A percentile compares a stretch with the other conserved stretches of the same genome.
phyloP scores from a whole-genome alignment of 257 asterid genomes.

The Hygrophila difformis region DNA sequence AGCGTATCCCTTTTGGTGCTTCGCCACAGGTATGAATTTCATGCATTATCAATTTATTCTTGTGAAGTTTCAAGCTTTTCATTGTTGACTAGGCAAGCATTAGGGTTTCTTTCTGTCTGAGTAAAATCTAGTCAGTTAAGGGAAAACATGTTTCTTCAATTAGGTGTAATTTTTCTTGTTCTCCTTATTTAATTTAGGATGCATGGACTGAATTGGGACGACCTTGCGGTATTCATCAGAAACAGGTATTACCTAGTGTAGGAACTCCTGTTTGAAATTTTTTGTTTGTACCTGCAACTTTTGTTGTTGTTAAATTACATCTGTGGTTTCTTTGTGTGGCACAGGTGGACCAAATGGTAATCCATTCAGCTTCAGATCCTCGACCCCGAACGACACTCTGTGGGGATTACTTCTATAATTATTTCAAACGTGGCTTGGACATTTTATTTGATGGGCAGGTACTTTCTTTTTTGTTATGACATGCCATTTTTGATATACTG shows the following conservation, averaged over 20 bases:
- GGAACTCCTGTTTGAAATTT: neutral
- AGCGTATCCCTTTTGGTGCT: constrained; percentile 68
- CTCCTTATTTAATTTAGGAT: too few species aligned
- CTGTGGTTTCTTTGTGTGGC: too few species aligned
- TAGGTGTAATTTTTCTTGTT: too few species aligned
- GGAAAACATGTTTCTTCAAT: too few species aligned
- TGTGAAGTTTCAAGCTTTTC: too few species aligned
- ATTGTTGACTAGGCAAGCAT: too few species aligned
- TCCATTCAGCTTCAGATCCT: constrained; percentile 78
- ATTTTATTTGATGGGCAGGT: constrained; percentile 79
- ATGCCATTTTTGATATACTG: neutral
- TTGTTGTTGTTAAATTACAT: constrained; percentile 11
- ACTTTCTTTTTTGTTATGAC: neutral
- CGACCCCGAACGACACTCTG: constrained; percentile 63
- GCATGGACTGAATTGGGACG: constrained; percentile 82
- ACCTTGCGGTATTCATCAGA: constrained; percentile 78
- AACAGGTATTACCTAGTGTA: constrained; percentile 39
- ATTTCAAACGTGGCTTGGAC: constrained; percentile 70
- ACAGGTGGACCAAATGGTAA: constrained; percentile 85
- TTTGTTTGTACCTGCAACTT: neutral
- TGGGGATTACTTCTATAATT: constrained; percentile 72
- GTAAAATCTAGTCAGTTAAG: too few species aligned
- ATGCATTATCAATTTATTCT: too few species aligned
- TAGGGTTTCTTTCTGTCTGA: too few species aligned
- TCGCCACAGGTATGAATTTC: constrained; percentile 56